Evolutionary conservation across 352 stramenopile species (phyloP), one percentile per base, ranked within the genome.

Genomic region (Plasmopara muralis): DNA sequence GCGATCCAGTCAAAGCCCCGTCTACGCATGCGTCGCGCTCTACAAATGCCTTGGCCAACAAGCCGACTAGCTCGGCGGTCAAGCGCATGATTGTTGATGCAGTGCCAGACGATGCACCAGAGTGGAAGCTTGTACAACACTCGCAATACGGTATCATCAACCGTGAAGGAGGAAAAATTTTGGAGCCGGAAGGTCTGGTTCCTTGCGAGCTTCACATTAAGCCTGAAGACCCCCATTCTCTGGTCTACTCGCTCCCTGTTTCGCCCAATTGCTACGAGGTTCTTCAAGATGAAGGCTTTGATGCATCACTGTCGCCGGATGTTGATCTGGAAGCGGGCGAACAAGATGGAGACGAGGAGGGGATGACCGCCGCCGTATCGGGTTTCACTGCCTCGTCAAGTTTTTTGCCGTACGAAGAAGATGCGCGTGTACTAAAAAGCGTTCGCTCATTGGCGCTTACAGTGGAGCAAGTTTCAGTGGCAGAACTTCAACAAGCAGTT

Each of bases 121-220:
- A 35, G 4, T 47, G 42, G 42, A 33, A 47, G n/a, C 18, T 33
- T 5, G 42, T 35, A 4, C 42, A 47, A 20, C 42, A 47, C 25
- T 47, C 42, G 42, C 42, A 47, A 31, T 35, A 47, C 34, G 42
- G 20, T 18, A 35, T 47, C 14, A 29, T 47, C 13, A 47, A 35
- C 14, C 9, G 42, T 7, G 29, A 14, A 3, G 9, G 20, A 9
- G 20, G 6, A 7, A 47, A 35, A n/a, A 35, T 35, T 9, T 18
- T 47, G 5, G 42, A 47, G 16, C 42, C 18, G 8, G 10, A 13
- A 34, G 25, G 6, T 4, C 9, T 31, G 7, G 42, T 35, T 31
- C 12, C 42, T 6, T 47, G 42, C 14, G 42, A 35, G 9, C n/a
- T 20, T 35, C 3, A 16, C 5, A 2, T 6, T 4, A 20, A 18